Evolutionary conservation across 2,329 filamentous ascomycete species (phyloP), one percentile per base, ranked within the genome.

Genomic region (Cladosporium sphaerospermum): DNA sequence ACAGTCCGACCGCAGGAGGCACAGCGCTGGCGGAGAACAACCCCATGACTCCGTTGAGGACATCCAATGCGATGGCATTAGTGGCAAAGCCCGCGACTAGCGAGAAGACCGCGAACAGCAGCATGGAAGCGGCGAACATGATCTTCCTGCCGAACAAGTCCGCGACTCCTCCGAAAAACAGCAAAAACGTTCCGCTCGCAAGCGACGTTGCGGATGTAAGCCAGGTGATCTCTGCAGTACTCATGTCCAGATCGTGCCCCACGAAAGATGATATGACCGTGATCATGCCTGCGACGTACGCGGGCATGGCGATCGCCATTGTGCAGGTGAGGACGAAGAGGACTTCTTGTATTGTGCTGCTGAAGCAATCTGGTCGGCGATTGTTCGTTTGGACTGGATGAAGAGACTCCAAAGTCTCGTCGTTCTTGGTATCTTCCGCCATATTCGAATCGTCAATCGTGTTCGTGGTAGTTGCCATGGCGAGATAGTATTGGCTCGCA

Each of bases 241-340:
- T 80, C 83, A 87, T 86, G 43, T 73, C 62, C 52, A 86, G 66
- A 56, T 84, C 80, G 11, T 67, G 63, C 2, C 78, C 81, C 45
- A 85, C 82, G 47, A 79, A 79, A 0, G 79, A 79, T 1, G 81
- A 82, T 55, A 85, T 81, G 54, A 85, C 83, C 2, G 82, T 76
- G 4, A 80, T 75, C 4, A 77, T 73, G 10, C 83, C 84, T 7
- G 73, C 73, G 28, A 84, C 70, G 59, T 87, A 82, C 4, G 78
- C 77, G 9, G 75, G 77, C 62, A 83, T 82, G 3, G 79, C 82
- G 42, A 85, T 83, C 2, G 83, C 82, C 71, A 86, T 80, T 1
- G 84, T 87, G 9, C 82, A 80, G 37, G 82, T 83, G 14, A 83
- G 64, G 13, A 87, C 80, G 61, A 87, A 87, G 2, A 83, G 69